A percentile compares a stretch with the other conserved stretches of the same genome.
Conservation (phyloP, 2,329 filamentous ascomycete species). For the Aspergillus oerlinghausenensis region DNA sequence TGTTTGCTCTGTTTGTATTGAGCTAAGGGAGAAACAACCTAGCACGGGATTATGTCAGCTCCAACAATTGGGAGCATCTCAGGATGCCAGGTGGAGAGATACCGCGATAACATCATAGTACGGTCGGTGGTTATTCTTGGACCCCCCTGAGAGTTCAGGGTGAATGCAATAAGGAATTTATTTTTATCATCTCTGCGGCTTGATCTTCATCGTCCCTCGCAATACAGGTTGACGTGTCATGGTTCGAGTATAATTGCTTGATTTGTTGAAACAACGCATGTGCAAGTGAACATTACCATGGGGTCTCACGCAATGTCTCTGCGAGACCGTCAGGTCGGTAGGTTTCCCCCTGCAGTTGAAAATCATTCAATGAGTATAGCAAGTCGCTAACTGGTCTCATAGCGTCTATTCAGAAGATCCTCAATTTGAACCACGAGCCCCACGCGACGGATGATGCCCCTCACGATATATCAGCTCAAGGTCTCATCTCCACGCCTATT, state of each 20-base stretch:
- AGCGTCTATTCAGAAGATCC: conserved; percentile 92
- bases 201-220: not conserved
- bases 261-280: conserved; percentile 12
- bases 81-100: conserved; percentile 29
- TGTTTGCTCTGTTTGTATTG: conserved; percentile 23
- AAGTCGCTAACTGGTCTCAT: conserved; percentile 10
- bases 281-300: conserved; percentile 42
- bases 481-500: conserved; percentile 67
- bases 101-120: not conserved
- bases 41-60: conserved; percentile 23
- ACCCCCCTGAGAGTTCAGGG: not conserved
- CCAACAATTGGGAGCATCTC: conserved; percentile 15
- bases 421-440: conserved; percentile 80
- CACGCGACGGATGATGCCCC: conserved; percentile 52
- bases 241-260: conserved; percentile 10
- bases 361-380: not conserved
- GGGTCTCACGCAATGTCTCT: conserved; percentile 55
- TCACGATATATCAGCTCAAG: conserved; percentile 60
- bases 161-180: not conserved
- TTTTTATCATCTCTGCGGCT: not conserved
- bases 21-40: conserved; percentile 1
- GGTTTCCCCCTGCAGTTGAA: conserved; percentile 24
- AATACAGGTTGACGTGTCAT: conserved; percentile 13
- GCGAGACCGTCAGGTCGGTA: conserved; percentile 69
- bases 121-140: not conserved